phyloP scores from a whole-genome alignment of 179 eudicot genomes.

The Dionaea muscipula region DNA sequence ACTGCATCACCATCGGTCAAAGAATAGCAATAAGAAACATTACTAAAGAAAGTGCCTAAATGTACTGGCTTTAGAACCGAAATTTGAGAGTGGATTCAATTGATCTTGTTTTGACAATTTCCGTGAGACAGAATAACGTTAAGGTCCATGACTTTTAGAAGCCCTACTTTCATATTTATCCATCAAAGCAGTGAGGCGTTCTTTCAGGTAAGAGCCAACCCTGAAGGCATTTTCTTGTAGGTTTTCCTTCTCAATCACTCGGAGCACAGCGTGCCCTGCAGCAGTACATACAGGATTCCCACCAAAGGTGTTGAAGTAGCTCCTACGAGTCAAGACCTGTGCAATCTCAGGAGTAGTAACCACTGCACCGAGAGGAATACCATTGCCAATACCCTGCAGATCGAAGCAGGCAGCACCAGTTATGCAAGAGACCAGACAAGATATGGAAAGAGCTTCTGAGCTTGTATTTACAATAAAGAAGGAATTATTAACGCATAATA shows the following conservation, averaged over 20 bases:
- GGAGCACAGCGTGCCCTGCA: slow-evolving; percentile 87
- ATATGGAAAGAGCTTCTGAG: too few relatives aligned
- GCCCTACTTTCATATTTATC: slow-evolving; percentile 73
- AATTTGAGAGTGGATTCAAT: too few relatives aligned
- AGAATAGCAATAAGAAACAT: too few relatives aligned
- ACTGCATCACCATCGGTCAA: slow-evolving; percentile 46
- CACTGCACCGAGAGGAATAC: slow-evolving; percentile 92
- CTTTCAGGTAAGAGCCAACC: slow-evolving; percentile 71
- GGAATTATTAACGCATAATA: too few relatives aligned
- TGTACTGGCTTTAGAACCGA: too few relatives aligned
- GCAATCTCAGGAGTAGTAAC: slow-evolving; percentile 93
- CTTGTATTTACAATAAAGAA: too few relatives aligned
- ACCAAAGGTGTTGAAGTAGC: slow-evolving; percentile 90
- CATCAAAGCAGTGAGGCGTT: slow-evolving; percentile 47
- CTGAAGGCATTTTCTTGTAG: slow-evolving; percentile 72
- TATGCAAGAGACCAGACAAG: too few relatives aligned
- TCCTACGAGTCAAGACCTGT: slow-evolving; percentile 61
- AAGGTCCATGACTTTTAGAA: not conserved
- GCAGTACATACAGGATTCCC: slow-evolving; percentile 90
- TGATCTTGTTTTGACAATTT: not conserved
- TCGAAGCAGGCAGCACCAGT: not conserved
- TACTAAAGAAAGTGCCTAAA: too few relatives aligned
- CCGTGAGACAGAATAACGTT: not conserved
- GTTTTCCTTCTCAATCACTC: slow-evolving; percentile 73
- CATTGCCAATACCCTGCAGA: slow-evolving; percentile 88